These are phyloP conservation scores for Apocynum venetum DNA, from an alignment of 257 asterid genomes.

Conservation along the genomic window DNA sequence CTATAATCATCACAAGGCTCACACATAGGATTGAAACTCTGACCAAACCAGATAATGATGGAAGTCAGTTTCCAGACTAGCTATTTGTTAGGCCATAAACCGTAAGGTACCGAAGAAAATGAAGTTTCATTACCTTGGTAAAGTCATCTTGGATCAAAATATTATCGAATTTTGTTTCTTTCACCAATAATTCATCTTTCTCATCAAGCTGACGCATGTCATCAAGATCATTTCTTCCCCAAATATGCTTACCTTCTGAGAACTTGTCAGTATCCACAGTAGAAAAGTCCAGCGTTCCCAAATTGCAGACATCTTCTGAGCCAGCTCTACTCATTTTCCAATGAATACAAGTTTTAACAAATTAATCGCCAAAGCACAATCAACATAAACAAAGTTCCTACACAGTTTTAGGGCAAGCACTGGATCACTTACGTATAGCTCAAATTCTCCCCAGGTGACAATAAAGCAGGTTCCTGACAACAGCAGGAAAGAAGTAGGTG, in stretches of 20 bases:
- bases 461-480: conserved; percentile 15
- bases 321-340: conserved; percentile 21
- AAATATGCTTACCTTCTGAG: conserved; percentile 15
- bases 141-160: conserved; percentile 16
- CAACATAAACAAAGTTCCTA: background rate
- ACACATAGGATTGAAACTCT: conserved; percentile 35
- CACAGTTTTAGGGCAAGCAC: background rate
- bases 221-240: conserved; percentile 16
- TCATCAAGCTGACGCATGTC: conserved; percentile 34
- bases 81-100: conserved; percentile 5
- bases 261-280: conserved; percentile 17
- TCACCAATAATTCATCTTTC: conserved; percentile 16
- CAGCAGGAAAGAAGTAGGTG: background rate
- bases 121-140: conserved; percentile 26
- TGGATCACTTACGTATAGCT: conserved; percentile 14
- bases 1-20: conserved; percentile 30
- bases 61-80: background rate
- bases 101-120: background rate
- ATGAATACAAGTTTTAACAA: conserved; percentile 1
- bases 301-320: conserved; percentile 36
- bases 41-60: background rate
- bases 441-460: background rate
- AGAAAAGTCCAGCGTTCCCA: conserved; percentile 36
- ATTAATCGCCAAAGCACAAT: background rate
- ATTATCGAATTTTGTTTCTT: conserved; percentile 15